Conservation (phyloP, 75 land plant species). For the Picea glauca region DNA sequence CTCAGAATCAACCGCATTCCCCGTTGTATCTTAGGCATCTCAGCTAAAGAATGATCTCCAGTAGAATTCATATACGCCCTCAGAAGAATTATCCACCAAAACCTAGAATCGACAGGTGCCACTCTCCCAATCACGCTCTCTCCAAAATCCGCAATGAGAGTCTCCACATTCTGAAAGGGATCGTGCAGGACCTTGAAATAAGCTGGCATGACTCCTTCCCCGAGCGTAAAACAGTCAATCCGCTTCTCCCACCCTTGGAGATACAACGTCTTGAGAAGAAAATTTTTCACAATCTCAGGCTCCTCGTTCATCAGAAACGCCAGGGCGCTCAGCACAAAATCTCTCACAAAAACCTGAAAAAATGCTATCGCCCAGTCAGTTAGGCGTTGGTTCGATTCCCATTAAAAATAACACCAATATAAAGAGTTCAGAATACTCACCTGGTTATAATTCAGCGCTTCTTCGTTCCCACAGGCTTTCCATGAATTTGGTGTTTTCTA, state of each 20-base stretch:
- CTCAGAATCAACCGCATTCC: too few relatives aligned
- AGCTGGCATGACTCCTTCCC: slow-evolving; percentile 61
- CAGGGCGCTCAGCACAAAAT: too few relatives aligned
- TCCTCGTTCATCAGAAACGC: slow-evolving; percentile 11
- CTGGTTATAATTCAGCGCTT: too few relatives aligned
- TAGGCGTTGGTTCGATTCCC: neutral
- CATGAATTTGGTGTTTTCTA: too few relatives aligned
- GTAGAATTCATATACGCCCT: slow-evolving; percentile 27
- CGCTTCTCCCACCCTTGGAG: slow-evolving; percentile 38
- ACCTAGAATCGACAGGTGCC: slow-evolving; percentile 74
- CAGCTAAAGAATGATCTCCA: slow-evolving; percentile 49
- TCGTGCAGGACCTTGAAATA: slow-evolving; percentile 60
- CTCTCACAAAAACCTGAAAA: neutral
- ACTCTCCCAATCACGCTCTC: slow-evolving; percentile 72
- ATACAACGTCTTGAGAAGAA: slow-evolving; percentile 46
- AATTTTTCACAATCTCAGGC: slow-evolving; percentile 56
- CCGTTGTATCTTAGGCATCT: slow-evolving; percentile 42
- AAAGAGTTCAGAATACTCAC: neutral
- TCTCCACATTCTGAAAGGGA: slow-evolving; percentile 8
- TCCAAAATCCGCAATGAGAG: slow-evolving; percentile 40
- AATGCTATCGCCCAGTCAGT: neutral
- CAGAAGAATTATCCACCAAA: slow-evolving; percentile 55
- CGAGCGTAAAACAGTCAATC: too few relatives aligned
- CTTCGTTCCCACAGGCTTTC: too few relatives aligned
- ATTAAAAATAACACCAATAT: neutral